Evolutionary conservation across 768 basidiomycete genomes (phyloP), one percentile per base, ranked within the genome.

Genomic region (Naematelia aurantialba): DNA sequence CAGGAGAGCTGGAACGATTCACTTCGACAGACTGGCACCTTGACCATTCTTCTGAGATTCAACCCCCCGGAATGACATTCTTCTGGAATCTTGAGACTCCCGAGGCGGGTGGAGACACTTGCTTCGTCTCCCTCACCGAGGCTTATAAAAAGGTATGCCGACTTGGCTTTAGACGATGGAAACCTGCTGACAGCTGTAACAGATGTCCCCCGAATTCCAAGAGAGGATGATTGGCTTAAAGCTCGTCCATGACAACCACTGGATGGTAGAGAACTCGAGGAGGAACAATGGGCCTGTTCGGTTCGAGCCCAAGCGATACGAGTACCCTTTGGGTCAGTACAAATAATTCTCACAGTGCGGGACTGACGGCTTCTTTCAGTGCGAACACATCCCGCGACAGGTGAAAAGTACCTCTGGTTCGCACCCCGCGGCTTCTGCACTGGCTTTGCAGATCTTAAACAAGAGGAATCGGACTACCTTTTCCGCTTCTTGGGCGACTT

Each of bases 381-480:
- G 58, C 82, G 84, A 58, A 74, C 79, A 11, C 85, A 85, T 70
- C 85, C 84, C 14, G 82, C 81, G 0, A 85, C 85, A 0, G 83
- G 83, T 19, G 82, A 84, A 69, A 84, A 85, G 74, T 82, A 82
- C 1, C 76, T 85, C 22, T 84, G 82, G 66, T 76, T 85, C 74
- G 24, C n/a, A 5, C 45, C 45, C 8, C 48, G 24, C 17, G 48
- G 48, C 4, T 27, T 25, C 14, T 25, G 17, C 19, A n/a, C 17
- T 5, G 13, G 31, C n/a, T 58, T 63, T 30, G 24, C 53, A 11
- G 61, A 57, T 5, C 59, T 27, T 42, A 63, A 63, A 30, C 25
- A 48, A 19, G 58, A 63, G 50, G 62, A 63, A 29, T 56, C 53
- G 13, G 62, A 63, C n/a, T 44, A 21, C 27, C 50, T 44, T 29